Conservation (phyloP, 768 basidiomycete species). For the Filobasidium wieringae region DNA sequence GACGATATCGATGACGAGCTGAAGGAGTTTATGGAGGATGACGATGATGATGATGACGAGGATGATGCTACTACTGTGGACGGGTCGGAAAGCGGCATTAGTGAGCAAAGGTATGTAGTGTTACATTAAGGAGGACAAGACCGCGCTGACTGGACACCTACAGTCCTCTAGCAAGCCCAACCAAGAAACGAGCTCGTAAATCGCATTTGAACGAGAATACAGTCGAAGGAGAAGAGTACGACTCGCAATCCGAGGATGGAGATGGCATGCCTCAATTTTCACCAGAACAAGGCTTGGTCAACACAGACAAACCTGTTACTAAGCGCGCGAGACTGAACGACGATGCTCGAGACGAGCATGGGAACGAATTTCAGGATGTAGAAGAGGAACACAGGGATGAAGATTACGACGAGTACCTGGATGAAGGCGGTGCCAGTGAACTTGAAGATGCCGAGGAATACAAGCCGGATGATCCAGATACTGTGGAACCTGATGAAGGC, state of each 20-base stretch:
- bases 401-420: constrained; percentile 14
- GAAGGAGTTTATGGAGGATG: constrained; percentile 58
- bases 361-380: constrained; percentile 10
- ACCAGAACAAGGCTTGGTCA: not conserved
- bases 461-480: not conserved
- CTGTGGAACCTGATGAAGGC: constrained; percentile 13
- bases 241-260: not conserved
- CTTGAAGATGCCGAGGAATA: not conserved
- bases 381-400: constrained; percentile 8
- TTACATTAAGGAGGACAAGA: no score
- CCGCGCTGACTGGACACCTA: not conserved
- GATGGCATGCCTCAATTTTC: not conserved
- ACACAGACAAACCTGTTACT: not conserved
- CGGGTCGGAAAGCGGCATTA: constrained; percentile 2
- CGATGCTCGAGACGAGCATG: constrained; percentile 1
- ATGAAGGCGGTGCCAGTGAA: constrained; percentile 10
- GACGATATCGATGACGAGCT: constrained; percentile 74
- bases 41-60: constrained; percentile 4
- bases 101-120: not conserved
- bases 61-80: not conserved
- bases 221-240: not conserved
- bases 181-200: constrained; percentile 10
- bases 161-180: constrained; percentile 3
- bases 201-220: not conserved
- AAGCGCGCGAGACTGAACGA: constrained; percentile 4